Evolutionary conservation across 352 stramenopile genomes (phyloP).

Genomic region (Pythium graminicola): DNA sequence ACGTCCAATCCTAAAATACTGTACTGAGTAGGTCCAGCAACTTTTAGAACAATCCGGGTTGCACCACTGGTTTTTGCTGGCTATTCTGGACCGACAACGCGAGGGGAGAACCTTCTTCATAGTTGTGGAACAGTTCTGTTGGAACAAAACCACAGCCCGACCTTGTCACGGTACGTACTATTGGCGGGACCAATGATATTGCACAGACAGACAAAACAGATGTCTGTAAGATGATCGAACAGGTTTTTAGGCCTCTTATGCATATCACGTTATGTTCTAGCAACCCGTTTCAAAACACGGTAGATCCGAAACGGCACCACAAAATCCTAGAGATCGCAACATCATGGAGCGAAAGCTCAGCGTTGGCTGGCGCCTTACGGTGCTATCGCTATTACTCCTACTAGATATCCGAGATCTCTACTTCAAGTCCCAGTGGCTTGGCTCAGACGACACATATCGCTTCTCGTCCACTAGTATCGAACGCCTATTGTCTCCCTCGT

Average conservation of each 20-base stretch:
- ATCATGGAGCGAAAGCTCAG: slow-evolving; percentile 2
- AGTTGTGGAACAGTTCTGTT: too few species aligned
- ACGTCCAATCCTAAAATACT: neutral
- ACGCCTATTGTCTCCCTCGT: slow-evolving; percentile 12
- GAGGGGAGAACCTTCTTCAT: slow-evolving; percentile 2
- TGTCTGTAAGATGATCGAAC: neutral
- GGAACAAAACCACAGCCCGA: neutral
- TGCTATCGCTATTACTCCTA: slow-evolving; percentile 27
- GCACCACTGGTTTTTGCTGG: neutral
- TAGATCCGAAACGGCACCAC: slow-evolving; percentile 8
- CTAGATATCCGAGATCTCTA: slow-evolving; percentile 50
- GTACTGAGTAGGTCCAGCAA: too few species aligned
- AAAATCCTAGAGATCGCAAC: neutral
- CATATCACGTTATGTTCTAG: too few species aligned
- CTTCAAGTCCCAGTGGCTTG: slow-evolving; percentile 54
- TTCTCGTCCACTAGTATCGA: slow-evolving; percentile 30
- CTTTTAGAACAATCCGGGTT: too few species aligned
- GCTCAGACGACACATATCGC: slow-evolving; percentile 29
- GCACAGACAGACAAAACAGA: neutral
- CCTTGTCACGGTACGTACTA: neutral
- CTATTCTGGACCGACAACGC: neutral
- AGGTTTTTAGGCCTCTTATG: too few species aligned
- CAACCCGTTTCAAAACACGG: slow-evolving; percentile 8
- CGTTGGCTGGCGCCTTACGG: slow-evolving; percentile 25
- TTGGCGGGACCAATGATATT: slow-evolving; percentile 12